Base-by-base conservation (phyloP, 2,329 filamentous ascomycete species). In the Phaeophleospora eucalypticola region DNA sequence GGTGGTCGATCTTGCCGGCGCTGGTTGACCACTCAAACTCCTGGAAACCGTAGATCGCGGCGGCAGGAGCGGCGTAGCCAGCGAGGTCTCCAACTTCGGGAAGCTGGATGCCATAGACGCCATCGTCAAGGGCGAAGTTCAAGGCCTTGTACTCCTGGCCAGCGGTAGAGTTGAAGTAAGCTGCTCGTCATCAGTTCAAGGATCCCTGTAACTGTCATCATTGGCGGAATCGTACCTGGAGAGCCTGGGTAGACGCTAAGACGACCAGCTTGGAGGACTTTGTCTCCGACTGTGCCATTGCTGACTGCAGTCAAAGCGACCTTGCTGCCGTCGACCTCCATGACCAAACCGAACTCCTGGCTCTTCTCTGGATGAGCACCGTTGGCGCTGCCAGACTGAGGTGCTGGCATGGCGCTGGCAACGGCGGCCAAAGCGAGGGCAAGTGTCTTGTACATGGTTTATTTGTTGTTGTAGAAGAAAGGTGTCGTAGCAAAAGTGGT, bases 231-330 rank as follows among this genome's bases (percentile, higher is more conserved):
- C 16, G 7, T 17, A 49, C 46, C 42, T 29, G 44, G 40, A 17
- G 48, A 47, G 6, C 48, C 48, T 2, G 48, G 48, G 41, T 51
- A 51, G 15, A 36, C 48, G 14, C 37, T 38, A 6, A 42, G 38
- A 19, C 47, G 39, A 14, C 39, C 42, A 2, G 44, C 41, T 18
- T 19, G 24, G 4, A 51, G 44, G 8, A 51, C 48, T 12, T 35
- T 15, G n/a, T 45, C 35, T 20, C 35, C 40, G n/a, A 29, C 16
- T 17, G 43, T 45, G 19, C 48, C 48, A 32, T 51, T 51, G 24
- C 19, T 40, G 32, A 51, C 44, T 4, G 45, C 44, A 15, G 20
- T 44, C 21, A 51, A 39, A 3, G 48, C 40, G 33, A 45, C 35
- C 3, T 27, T 19, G 16, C 10, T 36, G 44, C 44, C 44, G 9